Base-by-base conservation (phyloP, 2,329 filamentous ascomycete genomes). In the Chaetomiaceae sp. region DNA sequence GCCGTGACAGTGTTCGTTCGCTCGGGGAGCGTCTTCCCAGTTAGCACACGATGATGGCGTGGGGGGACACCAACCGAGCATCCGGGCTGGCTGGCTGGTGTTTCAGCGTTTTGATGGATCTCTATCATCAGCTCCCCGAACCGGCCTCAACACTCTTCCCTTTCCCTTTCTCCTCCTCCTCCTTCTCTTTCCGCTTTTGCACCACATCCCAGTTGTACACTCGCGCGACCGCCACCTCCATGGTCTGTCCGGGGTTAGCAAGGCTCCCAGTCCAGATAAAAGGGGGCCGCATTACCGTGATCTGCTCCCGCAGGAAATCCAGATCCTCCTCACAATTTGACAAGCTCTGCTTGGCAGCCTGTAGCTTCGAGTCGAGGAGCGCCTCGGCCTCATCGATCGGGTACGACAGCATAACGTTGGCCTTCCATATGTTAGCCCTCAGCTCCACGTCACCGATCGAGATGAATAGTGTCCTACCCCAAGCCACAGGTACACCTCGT, bases 121-220 rank as follows among this genome's bases (percentile, higher is more conserved):
- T 11, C 29, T 12, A 3, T 25, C 17, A 17, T 59, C 54, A 62
- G 43, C 56, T 56, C 22, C 45, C 55, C n/a, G 57, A 43, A 11
- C 49, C 15, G 7, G 43, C 52, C 29, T 59, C 55, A 4, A 37
- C 67, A 29, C 67, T 66, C 51, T 71, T 68, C 31, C 71, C 72
- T 57, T 74, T 73, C 40, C 65, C 66, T 44, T 71, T 71, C 47
- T 75, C 83, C 58, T 83, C 81, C 36, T 87, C 84, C 3, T 73
- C 77, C 70, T 91, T 94, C 57, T 96, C 91, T 76, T 96, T 96
- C 63, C 94, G 80, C 73, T 95, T 89, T 76, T 96, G 89, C 39
- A 92, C 89, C 4, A 99, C 91, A 66, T 99, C 94, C 92, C 94
- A 97, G 72, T 99, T 99, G 72, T 99, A 97, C n/a, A 99, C 91